Evolutionary conservation across 306 rosid species (phyloP).

Genomic region (Cicer pinnatifidum): DNA sequence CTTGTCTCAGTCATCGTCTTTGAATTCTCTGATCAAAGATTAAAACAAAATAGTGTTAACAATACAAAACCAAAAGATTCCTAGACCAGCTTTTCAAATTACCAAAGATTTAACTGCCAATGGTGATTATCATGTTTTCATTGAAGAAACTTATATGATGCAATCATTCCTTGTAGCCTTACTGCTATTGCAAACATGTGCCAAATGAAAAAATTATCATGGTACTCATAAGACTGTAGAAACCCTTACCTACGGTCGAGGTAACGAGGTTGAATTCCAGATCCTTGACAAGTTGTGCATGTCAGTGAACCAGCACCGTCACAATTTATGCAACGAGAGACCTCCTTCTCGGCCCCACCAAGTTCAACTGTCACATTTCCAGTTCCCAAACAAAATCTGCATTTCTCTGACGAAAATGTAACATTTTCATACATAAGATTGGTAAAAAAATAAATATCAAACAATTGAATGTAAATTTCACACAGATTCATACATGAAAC

Average conservation of each 20-base stretch:
- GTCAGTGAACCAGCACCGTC: conserved; percentile 85
- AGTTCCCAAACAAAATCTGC: conserved; percentile 84
- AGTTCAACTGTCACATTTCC: conserved; percentile 78
- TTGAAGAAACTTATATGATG: conserved; percentile 8
- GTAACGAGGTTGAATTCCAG: conserved; percentile 97
- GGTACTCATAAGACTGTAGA: conserved; percentile 10
- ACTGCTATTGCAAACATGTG: background rate
- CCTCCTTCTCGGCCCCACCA: conserved; percentile 81
- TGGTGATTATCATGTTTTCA: conserved; percentile 16
- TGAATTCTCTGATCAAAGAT: conserved; percentile 76
- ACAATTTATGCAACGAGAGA: conserved; percentile 87
- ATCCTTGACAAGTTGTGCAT: conserved; percentile 98
- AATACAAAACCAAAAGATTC: conserved; percentile 3
- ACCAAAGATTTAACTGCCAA: background rate
- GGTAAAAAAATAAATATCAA: background rate
- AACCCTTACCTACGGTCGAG: conserved; percentile 85
- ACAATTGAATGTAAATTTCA: conserved; percentile 5
- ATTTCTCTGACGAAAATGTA: conserved; percentile 64
- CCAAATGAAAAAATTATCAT: conserved; percentile 20
- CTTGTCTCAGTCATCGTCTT: conserved; percentile 78
- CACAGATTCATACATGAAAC: too few species aligned
- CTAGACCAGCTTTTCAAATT: background rate
- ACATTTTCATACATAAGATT: conserved; percentile 38
- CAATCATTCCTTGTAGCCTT: conserved; percentile 9
- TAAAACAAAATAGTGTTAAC: conserved; percentile 33